Percentiles rank a stretch among this genome's conserved stretches.
Evolutionary conservation across 2,329 filamentous ascomycete genomes (phyloP).

Genomic region (Beauveria medogensis): DNA sequence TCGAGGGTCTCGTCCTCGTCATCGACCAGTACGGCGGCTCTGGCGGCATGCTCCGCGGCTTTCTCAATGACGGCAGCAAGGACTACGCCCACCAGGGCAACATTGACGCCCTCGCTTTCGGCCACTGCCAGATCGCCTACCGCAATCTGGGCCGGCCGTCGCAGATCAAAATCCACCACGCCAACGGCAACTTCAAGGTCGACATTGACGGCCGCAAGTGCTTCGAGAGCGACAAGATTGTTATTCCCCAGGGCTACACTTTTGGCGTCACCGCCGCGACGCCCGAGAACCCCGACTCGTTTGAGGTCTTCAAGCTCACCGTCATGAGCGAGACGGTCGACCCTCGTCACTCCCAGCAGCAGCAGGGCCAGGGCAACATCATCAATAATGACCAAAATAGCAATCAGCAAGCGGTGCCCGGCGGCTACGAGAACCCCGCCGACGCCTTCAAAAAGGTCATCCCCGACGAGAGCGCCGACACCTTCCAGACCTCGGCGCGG

Average conservation of each 20-base stretch:
- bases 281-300: conserved; percentile 86
- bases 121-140: conserved; percentile 84
- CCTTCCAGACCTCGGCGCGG: conserved; percentile 39
- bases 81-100: conserved; percentile 70
- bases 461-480: conserved; percentile 39
- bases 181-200: conserved; percentile 60
- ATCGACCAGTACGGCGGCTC: conserved; percentile 73
- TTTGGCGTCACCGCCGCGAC: conserved; percentile 85
- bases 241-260: conserved; percentile 70
- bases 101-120: conserved; percentile 82
- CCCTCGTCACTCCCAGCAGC: conserved; percentile 18
- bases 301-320: conserved; percentile 83
- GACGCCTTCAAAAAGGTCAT: conserved; percentile 33
- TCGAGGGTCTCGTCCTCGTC: conserved; percentile 84
- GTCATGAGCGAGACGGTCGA: conserved; percentile 50
- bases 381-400: conserved; percentile 20
- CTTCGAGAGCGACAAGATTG: conserved; percentile 75
- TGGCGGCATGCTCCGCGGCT: conserved; percentile 78
- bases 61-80: conserved; percentile 81
- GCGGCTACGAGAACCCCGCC: conserved; percentile 9
- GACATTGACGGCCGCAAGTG: conserved; percentile 72
- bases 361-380: conserved; percentile 15
- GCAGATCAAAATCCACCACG: conserved; percentile 65
- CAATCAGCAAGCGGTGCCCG: conserved; percentile 12
- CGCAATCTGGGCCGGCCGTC: conserved; percentile 84